These are phyloP conservation scores for Citrus maxima DNA, from an alignment of 345 rosid species.

Conservation along the genomic window DNA sequence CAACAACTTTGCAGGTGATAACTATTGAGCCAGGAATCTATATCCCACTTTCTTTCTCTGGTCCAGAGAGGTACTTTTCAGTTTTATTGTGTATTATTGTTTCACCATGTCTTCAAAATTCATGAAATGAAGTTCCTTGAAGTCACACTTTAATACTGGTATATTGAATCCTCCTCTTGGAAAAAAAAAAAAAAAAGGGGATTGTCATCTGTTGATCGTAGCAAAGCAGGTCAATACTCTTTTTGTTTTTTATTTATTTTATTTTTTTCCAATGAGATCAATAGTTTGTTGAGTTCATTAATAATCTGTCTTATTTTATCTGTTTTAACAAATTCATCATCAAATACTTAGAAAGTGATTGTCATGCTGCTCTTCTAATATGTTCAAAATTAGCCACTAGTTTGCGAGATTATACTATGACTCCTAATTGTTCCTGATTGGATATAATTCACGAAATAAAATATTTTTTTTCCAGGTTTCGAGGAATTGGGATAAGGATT, in stretches of 20 bases:
- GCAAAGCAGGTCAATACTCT: not conserved
- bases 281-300: not conserved
- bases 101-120: not conserved
- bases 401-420: not conserved
- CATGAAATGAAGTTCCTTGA: not conserved
- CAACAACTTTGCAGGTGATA: constrained; percentile 61
- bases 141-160: not conserved
- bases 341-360: not conserved
- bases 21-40: constrained; percentile 97
- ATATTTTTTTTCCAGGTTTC: constrained; percentile 44
- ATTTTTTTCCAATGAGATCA: too few relatives aligned
- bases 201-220: not conserved
- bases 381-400: not conserved
- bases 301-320: not conserved
- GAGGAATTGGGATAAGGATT: constrained; percentile 85
- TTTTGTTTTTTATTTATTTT: too few relatives aligned
- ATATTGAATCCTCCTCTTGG: not conserved
- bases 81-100: not conserved
- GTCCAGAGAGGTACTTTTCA: constrained; percentile 63
- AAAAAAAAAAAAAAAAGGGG: too few relatives aligned
- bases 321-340: not conserved
- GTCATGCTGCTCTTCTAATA: not conserved
- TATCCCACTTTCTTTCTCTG: constrained; percentile 53
- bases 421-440: not conserved
- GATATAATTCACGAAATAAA: not conserved